Percentiles rank a stretch among this genome's conserved stretches.
phyloP scores from a whole-genome alignment of 495 filamentous ascomycete genomes.

The Penicillium samsonianum region DNA sequence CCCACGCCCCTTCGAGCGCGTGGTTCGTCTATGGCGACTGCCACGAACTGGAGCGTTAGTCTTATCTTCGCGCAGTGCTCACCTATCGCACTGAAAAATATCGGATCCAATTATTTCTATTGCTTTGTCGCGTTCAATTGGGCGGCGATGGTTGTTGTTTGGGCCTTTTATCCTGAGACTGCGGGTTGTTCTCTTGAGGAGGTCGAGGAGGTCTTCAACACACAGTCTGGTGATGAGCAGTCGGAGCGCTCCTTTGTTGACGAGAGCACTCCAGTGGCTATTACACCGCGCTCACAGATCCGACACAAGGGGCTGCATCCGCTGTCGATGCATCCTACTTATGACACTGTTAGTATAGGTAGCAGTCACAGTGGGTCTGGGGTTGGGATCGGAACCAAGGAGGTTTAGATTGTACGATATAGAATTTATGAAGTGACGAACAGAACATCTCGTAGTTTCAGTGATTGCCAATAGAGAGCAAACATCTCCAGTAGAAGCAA shows the following conservation, averaged over 20 bases:
- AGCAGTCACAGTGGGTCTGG: conserved; percentile 1
- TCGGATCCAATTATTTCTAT: conserved; percentile 55
- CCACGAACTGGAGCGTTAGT: conserved; percentile 56
- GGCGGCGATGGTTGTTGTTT: conserved; percentile 45
- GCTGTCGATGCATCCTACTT: conserved; percentile 13
- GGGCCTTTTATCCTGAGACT: conserved; percentile 55
- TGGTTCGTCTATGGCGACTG: conserved; percentile 52
- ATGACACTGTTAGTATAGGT: background rate
- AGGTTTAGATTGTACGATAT: conserved; percentile 4
- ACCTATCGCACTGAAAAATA: conserved; percentile 49
- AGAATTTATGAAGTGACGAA: background rate
- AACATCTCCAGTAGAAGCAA: too few relatives aligned
- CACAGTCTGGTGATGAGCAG: conserved; percentile 15
- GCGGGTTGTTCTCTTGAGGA: conserved; percentile 55
- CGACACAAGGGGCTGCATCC: conserved; percentile 12
- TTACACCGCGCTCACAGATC: conserved; percentile 3
- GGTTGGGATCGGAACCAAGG: background rate
- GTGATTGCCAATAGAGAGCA: background rate
- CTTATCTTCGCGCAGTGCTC: conserved; percentile 57
- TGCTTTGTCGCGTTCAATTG: conserved; percentile 56
- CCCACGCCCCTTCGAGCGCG: conserved; percentile 55
- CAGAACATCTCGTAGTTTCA: background rate
- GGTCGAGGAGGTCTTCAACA: conserved; percentile 49
- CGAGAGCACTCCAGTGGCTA: background rate
- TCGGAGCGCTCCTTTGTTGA: conserved; percentile 2